Percentiles rank a stretch among this genome's conserved stretches.
These are phyloP conservation scores for Pedinophyceae sp. DNA, from an alignment of 139 green algal genomes.

Conservation along the genomic window DNA sequence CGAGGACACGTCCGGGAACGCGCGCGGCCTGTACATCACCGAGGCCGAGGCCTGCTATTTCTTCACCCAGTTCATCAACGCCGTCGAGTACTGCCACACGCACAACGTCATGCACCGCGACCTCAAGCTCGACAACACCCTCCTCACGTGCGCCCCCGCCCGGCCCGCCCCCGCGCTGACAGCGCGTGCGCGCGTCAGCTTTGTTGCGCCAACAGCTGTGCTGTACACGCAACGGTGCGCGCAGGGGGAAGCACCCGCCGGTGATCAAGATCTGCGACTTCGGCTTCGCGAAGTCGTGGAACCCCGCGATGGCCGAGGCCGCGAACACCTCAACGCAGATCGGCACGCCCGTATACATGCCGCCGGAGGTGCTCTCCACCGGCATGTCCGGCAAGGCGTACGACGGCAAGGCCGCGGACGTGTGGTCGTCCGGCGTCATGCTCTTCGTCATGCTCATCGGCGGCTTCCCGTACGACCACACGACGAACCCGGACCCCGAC, in stretches of 20 bases:
- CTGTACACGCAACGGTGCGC: no score
- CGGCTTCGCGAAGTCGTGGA: constrained; percentile 44
- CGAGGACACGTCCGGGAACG: not conserved
- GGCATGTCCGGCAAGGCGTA: constrained; percentile 22
- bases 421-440: constrained; percentile 67
- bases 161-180: no score
- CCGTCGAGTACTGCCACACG: constrained; percentile 9
- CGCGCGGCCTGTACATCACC: constrained; percentile 24
- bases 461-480: constrained; percentile 11
- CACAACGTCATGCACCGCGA: constrained; percentile 9
- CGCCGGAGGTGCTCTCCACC: constrained; percentile 30
- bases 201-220: no score
- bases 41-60: constrained; percentile 43
- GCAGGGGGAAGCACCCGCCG: constrained; percentile 18
- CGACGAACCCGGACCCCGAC: constrained; percentile 5
- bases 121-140: constrained; percentile 50
- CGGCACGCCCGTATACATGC: constrained; percentile 48
- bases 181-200: no score
- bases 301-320: constrained; percentile 12
- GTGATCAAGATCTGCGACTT: constrained; percentile 53
- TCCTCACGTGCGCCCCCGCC: constrained; percentile 27
- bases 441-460: constrained; percentile 52
- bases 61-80: constrained; percentile 18
- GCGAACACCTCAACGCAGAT: constrained; percentile 49
- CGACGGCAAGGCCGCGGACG: constrained; percentile 36